These are phyloP conservation scores for Crithidia acanthocephali DNA, from an alignment of 208 protist species.

Conservation along the genomic window DNA sequence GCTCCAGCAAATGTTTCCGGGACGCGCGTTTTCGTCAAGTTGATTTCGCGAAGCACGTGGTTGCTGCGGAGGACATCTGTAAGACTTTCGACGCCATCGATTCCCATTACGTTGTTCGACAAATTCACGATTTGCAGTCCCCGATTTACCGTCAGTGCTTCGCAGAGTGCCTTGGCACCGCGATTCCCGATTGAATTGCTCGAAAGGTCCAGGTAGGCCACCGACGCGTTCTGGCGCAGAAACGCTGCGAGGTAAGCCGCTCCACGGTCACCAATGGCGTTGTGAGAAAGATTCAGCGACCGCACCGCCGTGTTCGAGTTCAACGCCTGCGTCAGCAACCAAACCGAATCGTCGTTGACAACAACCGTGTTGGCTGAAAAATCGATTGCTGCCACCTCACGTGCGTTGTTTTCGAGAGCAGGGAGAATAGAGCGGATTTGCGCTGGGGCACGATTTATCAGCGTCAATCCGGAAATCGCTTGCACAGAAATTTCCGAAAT, in stretches of 20 bases:
- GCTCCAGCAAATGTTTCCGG: slow-evolving; percentile 30
- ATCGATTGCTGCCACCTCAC: slow-evolving; percentile 52
- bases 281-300: slow-evolving; percentile 79
- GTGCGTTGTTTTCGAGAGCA: slow-evolving; percentile 60
- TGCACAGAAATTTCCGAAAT: slow-evolving; percentile 53
- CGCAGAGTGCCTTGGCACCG: slow-evolving; percentile 63
- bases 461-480: slow-evolving; percentile 67
- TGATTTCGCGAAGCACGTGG: slow-evolving; percentile 45
- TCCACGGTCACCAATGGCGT: slow-evolving; percentile 82
- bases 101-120: slow-evolving; percentile 69
- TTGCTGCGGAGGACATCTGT: slow-evolving; percentile 71
- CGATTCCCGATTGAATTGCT: slow-evolving; percentile 81
- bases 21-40: slow-evolving; percentile 65
- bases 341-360: slow-evolving; percentile 75
- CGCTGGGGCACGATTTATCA: slow-evolving; percentile 80
- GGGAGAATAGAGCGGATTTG: slow-evolving; percentile 59
- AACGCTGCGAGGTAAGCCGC: slow-evolving; percentile 64
- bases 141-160: slow-evolving; percentile 75
- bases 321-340: slow-evolving; percentile 73
- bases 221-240: slow-evolving; percentile 60
- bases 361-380: slow-evolving; percentile 55
- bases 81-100: slow-evolving; percentile 52
- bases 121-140: slow-evolving; percentile 67
- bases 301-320: slow-evolving; percentile 58
- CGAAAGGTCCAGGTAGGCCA: slow-evolving; percentile 58